Evolutionary conservation across 2,329 filamentous ascomycete genomes (phyloP).

Genomic region (Cladobotryum protrusum): DNA sequence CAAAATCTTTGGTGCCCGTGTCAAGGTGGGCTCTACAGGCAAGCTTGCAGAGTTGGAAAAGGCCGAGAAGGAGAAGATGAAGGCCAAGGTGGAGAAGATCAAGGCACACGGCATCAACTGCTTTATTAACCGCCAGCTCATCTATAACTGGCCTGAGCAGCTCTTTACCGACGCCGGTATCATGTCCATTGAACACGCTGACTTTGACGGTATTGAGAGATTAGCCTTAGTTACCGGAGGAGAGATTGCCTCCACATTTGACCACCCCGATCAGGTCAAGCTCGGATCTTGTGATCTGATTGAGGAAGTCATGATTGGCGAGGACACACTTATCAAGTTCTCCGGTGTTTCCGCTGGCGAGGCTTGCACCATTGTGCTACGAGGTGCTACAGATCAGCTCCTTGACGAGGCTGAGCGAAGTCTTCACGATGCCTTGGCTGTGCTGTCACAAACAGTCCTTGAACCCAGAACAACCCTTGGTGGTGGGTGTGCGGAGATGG

Average conservation of each 20-base stretch:
- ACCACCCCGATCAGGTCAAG: conserved; percentile 95
- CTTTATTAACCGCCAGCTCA: conserved; percentile 98
- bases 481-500: conserved; percentile 95
- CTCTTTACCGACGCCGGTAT: conserved; percentile 97
- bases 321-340: conserved; percentile 96
- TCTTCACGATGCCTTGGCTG: conserved; percentile 90
- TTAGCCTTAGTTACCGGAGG: conserved; percentile 92
- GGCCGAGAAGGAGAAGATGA: conserved; percentile 99
- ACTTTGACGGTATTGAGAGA: conserved; percentile 96
- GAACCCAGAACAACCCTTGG: conserved; percentile 92
- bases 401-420: conserved; percentile 95
- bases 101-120: conserved; percentile 99
- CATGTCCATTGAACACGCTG: conserved; percentile 96
- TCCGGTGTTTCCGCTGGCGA: conserved; percentile 90
- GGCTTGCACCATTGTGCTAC: conserved; percentile 93
- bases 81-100: conserved; percentile 97
- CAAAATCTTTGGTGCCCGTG: conserved; percentile 96
- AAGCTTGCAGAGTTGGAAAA: conserved; percentile 98
- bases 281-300: conserved; percentile 92
- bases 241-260: conserved; percentile 96
- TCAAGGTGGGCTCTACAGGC: conserved; percentile 93
- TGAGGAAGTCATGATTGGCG: conserved; percentile 96
- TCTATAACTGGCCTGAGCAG: conserved; percentile 99
- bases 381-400: conserved; percentile 92
- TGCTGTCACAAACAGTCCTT: conserved; percentile 92